Conservation (phyloP, 306 rosid species). For the Cicer yamashitae region DNA sequence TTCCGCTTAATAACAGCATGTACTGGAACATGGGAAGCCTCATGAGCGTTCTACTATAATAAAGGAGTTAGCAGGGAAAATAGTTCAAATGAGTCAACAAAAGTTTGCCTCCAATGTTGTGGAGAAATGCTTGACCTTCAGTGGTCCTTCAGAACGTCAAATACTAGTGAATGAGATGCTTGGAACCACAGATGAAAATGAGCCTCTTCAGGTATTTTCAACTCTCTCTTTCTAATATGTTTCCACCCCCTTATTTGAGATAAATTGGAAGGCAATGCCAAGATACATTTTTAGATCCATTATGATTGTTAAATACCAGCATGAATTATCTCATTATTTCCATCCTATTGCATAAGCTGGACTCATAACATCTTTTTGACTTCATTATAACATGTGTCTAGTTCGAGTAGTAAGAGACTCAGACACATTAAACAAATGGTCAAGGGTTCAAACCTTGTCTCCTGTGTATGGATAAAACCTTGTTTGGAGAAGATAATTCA, state of each 20-base stretch:
- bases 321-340: not conserved
- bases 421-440: not conserved
- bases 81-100: conserved; percentile 57
- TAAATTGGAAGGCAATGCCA: not conserved
- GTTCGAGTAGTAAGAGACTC: not conserved
- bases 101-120: conserved; percentile 39
- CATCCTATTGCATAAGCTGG: not conserved
- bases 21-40: conserved; percentile 89
- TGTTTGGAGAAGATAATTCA: not conserved
- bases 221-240: not conserved
- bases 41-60: conserved; percentile 90
- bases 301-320: not conserved
- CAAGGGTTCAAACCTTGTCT: not conserved
- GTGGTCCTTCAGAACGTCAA: conserved; percentile 85
- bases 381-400: not conserved
- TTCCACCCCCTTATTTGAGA: not conserved
- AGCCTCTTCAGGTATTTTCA: conserved; percentile 76
- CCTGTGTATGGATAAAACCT: not conserved
- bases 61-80: conserved; percentile 84
- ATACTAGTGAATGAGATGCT: conserved; percentile 90
- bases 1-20: conserved; percentile 58
- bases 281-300: not conserved
- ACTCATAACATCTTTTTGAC: not conserved
- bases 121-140: conserved; percentile 88
- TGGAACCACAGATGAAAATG: conserved; percentile 94